A percentile compares a stretch with the other conserved stretches of the same genome.
Evolutionary conservation across 139 green algal species (phyloP).

Genomic region (Chlorella sp.): DNA sequence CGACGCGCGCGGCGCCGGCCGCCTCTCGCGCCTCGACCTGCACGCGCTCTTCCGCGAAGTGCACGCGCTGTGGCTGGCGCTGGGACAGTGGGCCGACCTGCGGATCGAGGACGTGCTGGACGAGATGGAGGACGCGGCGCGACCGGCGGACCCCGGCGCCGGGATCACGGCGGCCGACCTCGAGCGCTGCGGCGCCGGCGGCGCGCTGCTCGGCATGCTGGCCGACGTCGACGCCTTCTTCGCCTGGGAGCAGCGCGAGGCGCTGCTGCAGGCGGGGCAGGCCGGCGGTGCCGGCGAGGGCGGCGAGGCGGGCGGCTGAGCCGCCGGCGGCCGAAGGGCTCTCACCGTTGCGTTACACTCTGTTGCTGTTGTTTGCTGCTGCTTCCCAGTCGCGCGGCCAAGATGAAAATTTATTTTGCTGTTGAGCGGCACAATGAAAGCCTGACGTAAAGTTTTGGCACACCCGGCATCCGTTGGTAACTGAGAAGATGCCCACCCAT

Average conservation of each 20-base stretch:
- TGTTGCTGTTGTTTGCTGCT: background rate
- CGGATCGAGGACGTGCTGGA: slow-evolving; percentile 55
- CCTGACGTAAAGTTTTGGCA: background rate
- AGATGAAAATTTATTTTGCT: background rate
- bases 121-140: slow-evolving; percentile 61
- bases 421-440: background rate
- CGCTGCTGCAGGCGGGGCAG: slow-evolving; percentile 46
- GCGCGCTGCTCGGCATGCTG: slow-evolving; percentile 48
- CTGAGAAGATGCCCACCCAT: too few relatives aligned
- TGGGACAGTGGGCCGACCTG: slow-evolving; percentile 51
- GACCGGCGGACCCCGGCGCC: slow-evolving; percentile 25
- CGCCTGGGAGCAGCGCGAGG: slow-evolving; percentile 66
- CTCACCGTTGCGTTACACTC: background rate
- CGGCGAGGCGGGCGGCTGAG: background rate
- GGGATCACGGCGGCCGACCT: slow-evolving; percentile 57
- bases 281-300: background rate
- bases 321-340: too few relatives aligned
- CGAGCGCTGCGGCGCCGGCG: slow-evolving; percentile 39
- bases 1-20: slow-evolving; percentile 56
- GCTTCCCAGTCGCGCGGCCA: background rate
- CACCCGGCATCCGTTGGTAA: too few relatives aligned
- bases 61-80: slow-evolving; percentile 48
- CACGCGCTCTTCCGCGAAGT: slow-evolving; percentile 59
- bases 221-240: slow-evolving; percentile 66
- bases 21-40: too few relatives aligned